phyloP scores from a whole-genome alignment of 2,329 filamentous ascomycete species.

The Aspergillus flavus region DNA sequence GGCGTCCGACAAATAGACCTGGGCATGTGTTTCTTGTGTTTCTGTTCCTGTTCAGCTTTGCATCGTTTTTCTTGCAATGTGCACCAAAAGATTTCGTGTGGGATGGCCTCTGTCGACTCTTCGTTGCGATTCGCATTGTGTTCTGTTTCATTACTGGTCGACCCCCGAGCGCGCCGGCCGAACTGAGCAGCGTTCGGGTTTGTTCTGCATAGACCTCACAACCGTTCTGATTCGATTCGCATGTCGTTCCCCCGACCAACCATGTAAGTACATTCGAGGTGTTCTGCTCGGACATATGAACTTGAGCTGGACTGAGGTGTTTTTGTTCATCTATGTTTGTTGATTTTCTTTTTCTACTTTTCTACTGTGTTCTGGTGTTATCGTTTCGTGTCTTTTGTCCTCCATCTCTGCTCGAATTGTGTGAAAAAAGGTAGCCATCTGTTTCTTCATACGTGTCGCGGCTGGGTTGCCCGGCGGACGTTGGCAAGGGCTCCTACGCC shows the following conservation, averaged over 20 bases:
- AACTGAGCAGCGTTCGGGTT: conserved; percentile 16
- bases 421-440: conserved; percentile 12
- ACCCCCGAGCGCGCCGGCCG: conserved; percentile 16
- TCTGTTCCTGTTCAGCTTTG: conserved; percentile 23
- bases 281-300: conserved; percentile 23
- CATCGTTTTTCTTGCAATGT: conserved; percentile 21
- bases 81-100: conserved; percentile 27
- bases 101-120: conserved; percentile 27
- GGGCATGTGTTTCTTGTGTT: conserved; percentile 38
- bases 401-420: conserved; percentile 2
- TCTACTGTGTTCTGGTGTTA: conserved; percentile 11
- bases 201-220: conserved; percentile 22
- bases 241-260: conserved; percentile 21
- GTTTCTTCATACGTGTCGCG: conserved; percentile 21
- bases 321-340: not conserved
- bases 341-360: conserved; percentile 9
- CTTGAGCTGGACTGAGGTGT: conserved; percentile 18
- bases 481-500: not conserved
- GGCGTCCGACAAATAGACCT: conserved; percentile 46
- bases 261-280: conserved; percentile 26
- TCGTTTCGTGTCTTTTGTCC: not conserved
- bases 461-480: conserved; percentile 12
- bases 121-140: conserved; percentile 19
- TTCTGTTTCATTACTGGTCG: conserved; percentile 10
- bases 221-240: conserved; percentile 5